phyloP scores from a whole-genome alignment of 2,329 filamentous ascomycete species.

The Hypoxylon rubiginosum region DNA sequence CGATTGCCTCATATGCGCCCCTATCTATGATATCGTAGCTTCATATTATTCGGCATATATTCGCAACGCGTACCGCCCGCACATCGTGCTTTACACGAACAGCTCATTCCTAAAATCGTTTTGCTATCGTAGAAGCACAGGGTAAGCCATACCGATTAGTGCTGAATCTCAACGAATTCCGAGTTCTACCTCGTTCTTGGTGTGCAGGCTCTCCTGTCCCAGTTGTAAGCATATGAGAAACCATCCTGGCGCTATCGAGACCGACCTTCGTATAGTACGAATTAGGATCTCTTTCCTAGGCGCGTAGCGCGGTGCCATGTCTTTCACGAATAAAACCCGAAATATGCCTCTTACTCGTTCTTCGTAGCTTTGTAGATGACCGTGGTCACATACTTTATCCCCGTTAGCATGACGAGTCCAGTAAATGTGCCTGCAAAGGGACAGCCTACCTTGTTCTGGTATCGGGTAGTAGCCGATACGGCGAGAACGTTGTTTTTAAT shows the following conservation, averaged over 20 bases:
- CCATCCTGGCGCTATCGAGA: constrained; percentile 11
- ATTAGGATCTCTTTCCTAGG: constrained; percentile 1
- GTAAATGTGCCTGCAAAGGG: constrained; percentile 4
- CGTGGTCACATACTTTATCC: constrained; percentile 87
- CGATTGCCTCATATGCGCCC: constrained; percentile 26
- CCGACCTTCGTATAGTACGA: constrained; percentile 11
- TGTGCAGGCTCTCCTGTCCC: constrained; percentile 1
- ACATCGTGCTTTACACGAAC: constrained; percentile 9
- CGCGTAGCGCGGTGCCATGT: constrained; percentile 4
- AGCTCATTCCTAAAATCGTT: constrained; percentile 7
- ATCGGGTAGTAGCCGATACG: constrained; percentile 96
- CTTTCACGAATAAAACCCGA: neutral
- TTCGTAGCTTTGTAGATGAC: constrained; percentile 97
- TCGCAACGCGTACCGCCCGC: constrained; percentile 6
- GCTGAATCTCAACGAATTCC: constrained; percentile 1
- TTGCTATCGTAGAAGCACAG: constrained; percentile 3
- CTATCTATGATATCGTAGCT: constrained; percentile 29
- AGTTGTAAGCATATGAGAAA: constrained; percentile 6
- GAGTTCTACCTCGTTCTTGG: constrained; percentile 1
- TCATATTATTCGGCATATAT: constrained; percentile 27
- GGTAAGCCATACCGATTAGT: constrained; percentile 17
- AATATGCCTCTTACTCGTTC: constrained; percentile 52
- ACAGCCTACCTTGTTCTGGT: constrained; percentile 85
- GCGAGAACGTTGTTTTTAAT: constrained; percentile 97
- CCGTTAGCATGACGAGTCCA: constrained; percentile 57